Evolutionary conservation across 768 basidiomycete genomes (phyloP).

Genomic region (Cystofilobasidium bisporidii): DNA sequence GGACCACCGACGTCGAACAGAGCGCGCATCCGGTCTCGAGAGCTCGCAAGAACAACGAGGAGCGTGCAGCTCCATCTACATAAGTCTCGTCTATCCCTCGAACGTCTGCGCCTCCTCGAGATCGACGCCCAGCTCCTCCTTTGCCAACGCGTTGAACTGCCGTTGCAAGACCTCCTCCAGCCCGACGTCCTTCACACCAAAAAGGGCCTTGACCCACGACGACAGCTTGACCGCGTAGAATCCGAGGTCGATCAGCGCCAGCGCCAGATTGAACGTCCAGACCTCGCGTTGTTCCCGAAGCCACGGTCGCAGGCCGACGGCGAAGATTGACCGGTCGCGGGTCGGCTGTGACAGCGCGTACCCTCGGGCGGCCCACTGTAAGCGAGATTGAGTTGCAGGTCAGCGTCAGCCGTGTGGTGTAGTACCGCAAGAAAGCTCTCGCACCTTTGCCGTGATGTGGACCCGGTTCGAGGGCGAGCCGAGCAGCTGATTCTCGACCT

Average conservation of each 20-base stretch:
- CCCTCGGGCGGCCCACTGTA: slow-evolving; percentile 37
- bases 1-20: too few species aligned
- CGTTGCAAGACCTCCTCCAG: slow-evolving; percentile 78
- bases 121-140: slow-evolving; percentile 48
- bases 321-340: slow-evolving; percentile 39
- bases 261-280: slow-evolving; percentile 54
- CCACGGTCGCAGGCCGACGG: slow-evolving; percentile 38
- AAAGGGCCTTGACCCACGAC: slow-evolving; percentile 43
- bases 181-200: slow-evolving; percentile 41
- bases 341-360: slow-evolving; percentile 51
- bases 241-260: slow-evolving; percentile 59
- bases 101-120: slow-evolving; percentile 23
- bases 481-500: slow-evolving; percentile 52
- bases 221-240: slow-evolving; percentile 57
- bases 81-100: slow-evolving; percentile 11
- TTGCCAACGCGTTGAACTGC: slow-evolving; percentile 60
- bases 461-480: slow-evolving; percentile 82
- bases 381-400: background rate
- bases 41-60: too few species aligned
- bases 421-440: background rate
- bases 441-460: slow-evolving; percentile 60
- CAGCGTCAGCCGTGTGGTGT: slow-evolving; percentile 31
- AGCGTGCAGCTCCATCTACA: too few species aligned
- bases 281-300: slow-evolving; percentile 43
- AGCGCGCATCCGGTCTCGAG: too few species aligned